Percentiles rank a stretch among this genome's conserved stretches.
These are phyloP conservation scores for Inga oerstediana DNA, from an alignment of 306 rosid genomes.

Conservation along the genomic window DNA sequence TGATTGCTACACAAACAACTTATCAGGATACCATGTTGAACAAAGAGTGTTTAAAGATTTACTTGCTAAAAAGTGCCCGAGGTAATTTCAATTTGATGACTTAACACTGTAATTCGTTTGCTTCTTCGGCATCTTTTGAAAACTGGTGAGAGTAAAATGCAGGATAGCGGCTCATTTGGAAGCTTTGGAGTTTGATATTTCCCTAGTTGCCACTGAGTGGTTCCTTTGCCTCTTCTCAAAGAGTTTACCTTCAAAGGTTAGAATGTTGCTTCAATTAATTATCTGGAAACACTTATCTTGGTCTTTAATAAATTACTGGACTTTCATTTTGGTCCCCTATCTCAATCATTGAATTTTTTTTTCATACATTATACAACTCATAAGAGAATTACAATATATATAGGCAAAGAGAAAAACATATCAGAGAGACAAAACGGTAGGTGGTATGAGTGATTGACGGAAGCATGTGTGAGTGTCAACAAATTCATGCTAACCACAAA, in stretches of 20 bases:
- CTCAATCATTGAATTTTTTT: background rate
- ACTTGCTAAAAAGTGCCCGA: slow-evolving; percentile 80
- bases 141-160: slow-evolving; percentile 47
- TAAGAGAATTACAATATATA: too few relatives aligned
- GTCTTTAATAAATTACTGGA: background rate
- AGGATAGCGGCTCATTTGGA: slow-evolving; percentile 90
- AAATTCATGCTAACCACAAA: too few relatives aligned
- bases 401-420: too few relatives aligned
- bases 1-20: slow-evolving; percentile 92
- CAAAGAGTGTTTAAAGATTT: slow-evolving; percentile 96
- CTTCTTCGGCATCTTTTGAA: slow-evolving; percentile 35
- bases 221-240: slow-evolving; percentile 94
- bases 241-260: slow-evolving; percentile 96
- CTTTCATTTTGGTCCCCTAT: background rate
- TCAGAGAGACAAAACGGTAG: too few relatives aligned
- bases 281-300: background rate
- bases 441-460: too few relatives aligned
- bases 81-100: slow-evolving; percentile 48
- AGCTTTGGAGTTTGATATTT: slow-evolving; percentile 86
- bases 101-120: slow-evolving; percentile 15
- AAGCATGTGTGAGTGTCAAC: too few relatives aligned
- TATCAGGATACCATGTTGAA: slow-evolving; percentile 99
- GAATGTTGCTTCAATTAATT: slow-evolving; percentile 16
- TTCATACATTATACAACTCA: too few relatives aligned
- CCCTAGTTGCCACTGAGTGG: slow-evolving; percentile 99